Base-by-base conservation (phyloP, 345 rosid species). In the Barbarea vulgaris region DNA sequence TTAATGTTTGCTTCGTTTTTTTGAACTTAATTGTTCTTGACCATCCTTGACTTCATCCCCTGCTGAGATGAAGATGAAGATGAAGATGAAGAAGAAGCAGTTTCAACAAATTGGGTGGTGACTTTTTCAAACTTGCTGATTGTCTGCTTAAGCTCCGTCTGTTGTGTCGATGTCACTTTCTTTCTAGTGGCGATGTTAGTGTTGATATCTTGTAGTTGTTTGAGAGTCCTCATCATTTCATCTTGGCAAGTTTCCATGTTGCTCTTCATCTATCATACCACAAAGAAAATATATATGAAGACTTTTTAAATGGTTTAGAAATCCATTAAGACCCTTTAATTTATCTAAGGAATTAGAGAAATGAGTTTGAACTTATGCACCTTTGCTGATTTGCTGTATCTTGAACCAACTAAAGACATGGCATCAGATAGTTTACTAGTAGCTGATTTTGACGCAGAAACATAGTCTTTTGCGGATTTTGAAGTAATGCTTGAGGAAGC, bases 51-150 rank as follows among this genome's bases (percentile, higher is more conserved):
- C 1, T 10, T 21, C 50, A 7, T 57, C 48, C 25, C 31, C 52
- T 74, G 31, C 14, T 46, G 37, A 50, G 74, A 37, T 1, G 63
- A 59, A 9, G 76, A 55, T 2, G 66, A 59, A 21, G 50, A 41
- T 1, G 70, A 51, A 30, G 74, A 52, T 0, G 79, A 57, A 71
- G 81, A 77, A 66, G 77, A 15, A 59, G 77, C 77, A 39, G 74
- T 60, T 44, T 78, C 59, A 31, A 78, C 74, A 34, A 59, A 78
- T 30, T 67, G 25, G n/a, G 65, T 72, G 2, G 81, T 78, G 55
- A 67, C 53, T 52, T 72, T 28, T 53, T 78, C 81, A 63, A 39
- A 59, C 62, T 42, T 78, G 33, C 36, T 31, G 31, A 78, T 61
- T 67, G 58, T 78, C 12, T 78, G 64, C 77, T 78, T 67, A 7